phyloP scores from a whole-genome alignment of 2,329 filamentous ascomycete species.

The Phaeophleospora eucalypticola region DNA sequence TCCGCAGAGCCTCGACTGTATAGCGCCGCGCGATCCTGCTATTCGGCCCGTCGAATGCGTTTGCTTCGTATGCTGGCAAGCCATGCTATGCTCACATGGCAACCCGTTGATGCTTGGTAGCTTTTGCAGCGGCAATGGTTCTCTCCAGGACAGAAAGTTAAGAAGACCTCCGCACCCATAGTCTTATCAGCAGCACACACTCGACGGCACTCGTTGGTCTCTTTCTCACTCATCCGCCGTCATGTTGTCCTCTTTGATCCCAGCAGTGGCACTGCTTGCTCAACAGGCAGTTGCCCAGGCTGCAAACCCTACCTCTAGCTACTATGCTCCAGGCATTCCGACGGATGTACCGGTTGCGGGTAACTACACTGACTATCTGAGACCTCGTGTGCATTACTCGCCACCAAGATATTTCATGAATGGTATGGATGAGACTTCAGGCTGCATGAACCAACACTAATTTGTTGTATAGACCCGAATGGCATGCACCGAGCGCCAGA shows the following conservation, averaged over 20 bases:
- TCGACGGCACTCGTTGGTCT: neutral
- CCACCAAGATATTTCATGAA: constrained; percentile 55
- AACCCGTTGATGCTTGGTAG: neutral
- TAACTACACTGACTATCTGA: constrained; percentile 38
- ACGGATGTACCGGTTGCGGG: constrained; percentile 37
- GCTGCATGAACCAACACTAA: neutral
- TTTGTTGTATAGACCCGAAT: constrained; percentile 56
- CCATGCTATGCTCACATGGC: neutral
- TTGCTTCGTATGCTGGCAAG: neutral
- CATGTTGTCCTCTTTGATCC: constrained; percentile 30
- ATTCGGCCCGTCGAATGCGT: neutral
- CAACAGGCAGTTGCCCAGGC: constrained; percentile 13
- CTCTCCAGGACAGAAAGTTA: neutral
- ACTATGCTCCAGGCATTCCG: constrained; percentile 27
- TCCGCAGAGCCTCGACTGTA: neutral
- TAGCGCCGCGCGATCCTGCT: neutral
- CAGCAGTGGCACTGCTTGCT: constrained; percentile 30
- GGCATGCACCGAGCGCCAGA: constrained; percentile 57
- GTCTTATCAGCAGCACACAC: neutral
- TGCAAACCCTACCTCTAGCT: constrained; percentile 20
- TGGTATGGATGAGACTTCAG: constrained; percentile 10
- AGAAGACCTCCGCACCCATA: neutral
- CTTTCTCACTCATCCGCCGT: neutral
- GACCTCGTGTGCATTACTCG: constrained; percentile 56
- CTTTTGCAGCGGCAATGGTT: neutral